Conservation (phyloP, 202 grass and related monocot species). For the Zizania palustris region DNA sequence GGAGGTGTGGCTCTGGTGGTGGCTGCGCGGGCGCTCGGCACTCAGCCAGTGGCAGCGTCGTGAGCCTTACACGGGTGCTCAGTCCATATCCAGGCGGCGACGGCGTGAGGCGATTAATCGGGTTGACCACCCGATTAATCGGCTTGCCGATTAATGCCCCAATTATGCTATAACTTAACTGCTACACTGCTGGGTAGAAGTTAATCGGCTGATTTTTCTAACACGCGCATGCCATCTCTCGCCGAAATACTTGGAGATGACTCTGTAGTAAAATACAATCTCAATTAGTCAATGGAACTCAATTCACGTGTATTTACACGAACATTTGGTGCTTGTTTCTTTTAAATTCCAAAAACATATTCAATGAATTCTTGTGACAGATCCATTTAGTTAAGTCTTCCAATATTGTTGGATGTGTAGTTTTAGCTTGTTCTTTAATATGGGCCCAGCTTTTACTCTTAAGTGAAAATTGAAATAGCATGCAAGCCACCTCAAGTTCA, state of each 20-base stretch:
- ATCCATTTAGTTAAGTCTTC: constrained; percentile 8
- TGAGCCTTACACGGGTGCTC: too few species aligned
- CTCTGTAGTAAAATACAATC: background rate
- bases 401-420: constrained; percentile 11
- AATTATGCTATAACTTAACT: too few species aligned
- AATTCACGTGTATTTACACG: background rate
- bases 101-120: too few species aligned
- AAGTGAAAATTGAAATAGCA: background rate
- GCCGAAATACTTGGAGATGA: background rate
- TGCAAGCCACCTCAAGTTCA: background rate
- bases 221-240: background rate
- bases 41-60: too few species aligned
- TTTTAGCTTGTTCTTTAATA: constrained; percentile 7
- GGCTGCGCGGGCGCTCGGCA: too few species aligned
- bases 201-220: too few species aligned
- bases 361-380: background rate
- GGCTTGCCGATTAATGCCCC: too few species aligned
- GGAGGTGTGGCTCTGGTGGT: too few species aligned
- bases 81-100: too few species aligned
- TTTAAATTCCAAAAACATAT: background rate
- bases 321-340: constrained; percentile 12
- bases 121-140: too few species aligned
- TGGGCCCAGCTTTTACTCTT: constrained; percentile 9
- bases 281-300: background rate
- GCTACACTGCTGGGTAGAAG: too few species aligned